Conservation (phyloP, 495 filamentous ascomycete genomes). For the Schizothecium vesticola region DNA sequence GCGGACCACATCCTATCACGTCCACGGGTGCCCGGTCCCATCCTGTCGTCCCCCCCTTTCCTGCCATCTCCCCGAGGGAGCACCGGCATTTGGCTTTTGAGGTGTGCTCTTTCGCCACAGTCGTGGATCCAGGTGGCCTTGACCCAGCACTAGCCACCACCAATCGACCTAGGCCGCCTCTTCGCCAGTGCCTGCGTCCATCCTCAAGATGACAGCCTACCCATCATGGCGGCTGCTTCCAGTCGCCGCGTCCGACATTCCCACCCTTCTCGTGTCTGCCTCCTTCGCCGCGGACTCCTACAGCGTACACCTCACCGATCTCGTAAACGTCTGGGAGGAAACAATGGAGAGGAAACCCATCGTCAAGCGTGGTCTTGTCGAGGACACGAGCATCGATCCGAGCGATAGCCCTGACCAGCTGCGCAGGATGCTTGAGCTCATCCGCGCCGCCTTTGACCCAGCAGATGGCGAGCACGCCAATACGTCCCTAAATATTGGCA, state of each 20-base stretch:
- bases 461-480: constrained; percentile 31
- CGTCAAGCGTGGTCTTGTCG: constrained; percentile 55
- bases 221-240: constrained; percentile 33
- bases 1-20: too few species aligned
- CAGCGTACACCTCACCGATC: constrained; percentile 71
- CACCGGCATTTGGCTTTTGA: background rate
- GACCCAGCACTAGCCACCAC: background rate
- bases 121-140: background rate
- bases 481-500: constrained; percentile 34
- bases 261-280: constrained; percentile 40
- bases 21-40: background rate
- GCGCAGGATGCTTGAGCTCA: constrained; percentile 63
- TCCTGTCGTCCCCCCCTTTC: background rate
- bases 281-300: constrained; percentile 51
- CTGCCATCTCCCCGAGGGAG: background rate
- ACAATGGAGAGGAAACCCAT: constrained; percentile 58
- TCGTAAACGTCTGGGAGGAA: constrained; percentile 82
- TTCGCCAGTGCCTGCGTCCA: background rate
- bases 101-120: background rate
- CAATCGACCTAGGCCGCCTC: background rate
- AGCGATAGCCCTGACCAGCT: constrained; percentile 70
- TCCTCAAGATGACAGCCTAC: constrained; percentile 21
- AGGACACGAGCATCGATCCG: constrained; percentile 78
- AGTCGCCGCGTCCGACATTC: constrained; percentile 29
- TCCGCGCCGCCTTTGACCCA: constrained; percentile 55